phyloP scores from a whole-genome alignment of 2,329 filamentous ascomycete species.

The Colletotrichum noveboracense region DNA sequence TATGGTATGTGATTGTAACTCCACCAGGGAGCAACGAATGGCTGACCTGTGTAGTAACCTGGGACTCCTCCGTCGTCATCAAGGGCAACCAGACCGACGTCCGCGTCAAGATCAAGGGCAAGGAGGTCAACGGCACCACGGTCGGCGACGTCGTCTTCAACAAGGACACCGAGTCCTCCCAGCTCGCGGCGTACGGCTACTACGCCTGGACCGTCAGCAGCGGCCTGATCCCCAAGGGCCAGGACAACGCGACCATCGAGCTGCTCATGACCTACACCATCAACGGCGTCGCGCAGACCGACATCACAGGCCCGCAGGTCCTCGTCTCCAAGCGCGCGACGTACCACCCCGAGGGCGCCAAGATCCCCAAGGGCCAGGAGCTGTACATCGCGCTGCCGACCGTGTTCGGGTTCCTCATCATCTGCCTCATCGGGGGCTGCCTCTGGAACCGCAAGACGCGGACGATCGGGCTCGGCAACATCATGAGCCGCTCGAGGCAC shows the following conservation, averaged over 20 bases:
- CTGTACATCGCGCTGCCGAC: conserved; percentile 60
- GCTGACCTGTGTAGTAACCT: conserved; percentile 51
- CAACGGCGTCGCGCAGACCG: conserved; percentile 36
- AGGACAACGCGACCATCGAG: conserved; percentile 32
- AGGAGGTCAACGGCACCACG: conserved; percentile 44
- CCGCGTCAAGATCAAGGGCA: conserved; percentile 36
- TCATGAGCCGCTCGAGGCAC: conserved; percentile 52
- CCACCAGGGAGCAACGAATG: background rate
- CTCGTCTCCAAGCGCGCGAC: conserved; percentile 42
- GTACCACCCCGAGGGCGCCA: conserved; percentile 33
- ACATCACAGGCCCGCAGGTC: conserved; percentile 46
- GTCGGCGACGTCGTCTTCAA: conserved; percentile 24
- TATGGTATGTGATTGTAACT: conserved; percentile 45
- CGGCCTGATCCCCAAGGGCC: conserved; percentile 26
- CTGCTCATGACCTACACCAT: conserved; percentile 34
- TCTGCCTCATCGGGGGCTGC: conserved; percentile 60
- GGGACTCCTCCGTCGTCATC: conserved; percentile 59
- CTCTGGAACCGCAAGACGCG: conserved; percentile 58
- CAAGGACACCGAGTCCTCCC: conserved; percentile 6
- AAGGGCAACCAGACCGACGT: conserved; percentile 39
- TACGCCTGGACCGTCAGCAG: conserved; percentile 30
- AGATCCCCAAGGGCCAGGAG: conserved; percentile 41
- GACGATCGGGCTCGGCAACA: conserved; percentile 53
- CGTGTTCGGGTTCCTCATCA: conserved; percentile 49
- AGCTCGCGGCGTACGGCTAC: conserved; percentile 33